Evolutionary conservation across 2,329 filamentous ascomycete genomes (phyloP).

Genomic region (Apiospora rasikravindrae): DNA sequence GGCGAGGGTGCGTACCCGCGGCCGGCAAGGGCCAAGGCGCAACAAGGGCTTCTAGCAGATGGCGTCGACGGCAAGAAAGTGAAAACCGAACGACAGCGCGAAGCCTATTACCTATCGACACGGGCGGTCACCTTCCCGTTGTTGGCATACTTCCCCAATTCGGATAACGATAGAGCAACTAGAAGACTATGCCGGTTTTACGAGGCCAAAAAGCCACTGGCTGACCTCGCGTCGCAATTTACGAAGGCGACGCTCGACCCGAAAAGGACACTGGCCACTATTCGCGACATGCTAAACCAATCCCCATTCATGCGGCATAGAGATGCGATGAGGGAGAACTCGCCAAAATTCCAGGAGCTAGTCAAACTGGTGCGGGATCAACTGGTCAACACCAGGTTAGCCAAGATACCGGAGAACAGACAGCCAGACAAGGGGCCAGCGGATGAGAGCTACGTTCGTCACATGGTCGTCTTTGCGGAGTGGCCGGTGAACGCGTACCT

Average conservation of each 20-base stretch:
- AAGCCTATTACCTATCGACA: background rate
- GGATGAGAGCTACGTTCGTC: background rate
- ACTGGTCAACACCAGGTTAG: background rate
- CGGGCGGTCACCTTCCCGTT: background rate
- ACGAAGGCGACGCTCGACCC: background rate
- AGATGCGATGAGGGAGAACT: background rate
- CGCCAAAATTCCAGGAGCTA: background rate
- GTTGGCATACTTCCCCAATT: background rate
- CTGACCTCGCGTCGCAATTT: background rate
- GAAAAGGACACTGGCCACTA: background rate
- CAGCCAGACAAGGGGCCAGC: background rate
- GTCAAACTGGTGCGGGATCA: background rate
- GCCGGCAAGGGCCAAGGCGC: background rate
- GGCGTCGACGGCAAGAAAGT: no score
- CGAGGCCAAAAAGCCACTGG: no score
- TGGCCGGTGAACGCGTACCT: background rate
- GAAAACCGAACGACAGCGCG: background rate
- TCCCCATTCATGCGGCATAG: background rate
- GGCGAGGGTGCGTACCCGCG: background rate
- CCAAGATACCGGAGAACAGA: background rate
- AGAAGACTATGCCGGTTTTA: no score
- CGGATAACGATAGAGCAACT: background rate
- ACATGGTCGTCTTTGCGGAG: background rate
- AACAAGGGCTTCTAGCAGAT: background rate
- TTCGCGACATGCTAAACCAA: accelerated